phyloP scores from a whole-genome alignment of 1,139 yeast species.

The Protomyces gravidus region DNA sequence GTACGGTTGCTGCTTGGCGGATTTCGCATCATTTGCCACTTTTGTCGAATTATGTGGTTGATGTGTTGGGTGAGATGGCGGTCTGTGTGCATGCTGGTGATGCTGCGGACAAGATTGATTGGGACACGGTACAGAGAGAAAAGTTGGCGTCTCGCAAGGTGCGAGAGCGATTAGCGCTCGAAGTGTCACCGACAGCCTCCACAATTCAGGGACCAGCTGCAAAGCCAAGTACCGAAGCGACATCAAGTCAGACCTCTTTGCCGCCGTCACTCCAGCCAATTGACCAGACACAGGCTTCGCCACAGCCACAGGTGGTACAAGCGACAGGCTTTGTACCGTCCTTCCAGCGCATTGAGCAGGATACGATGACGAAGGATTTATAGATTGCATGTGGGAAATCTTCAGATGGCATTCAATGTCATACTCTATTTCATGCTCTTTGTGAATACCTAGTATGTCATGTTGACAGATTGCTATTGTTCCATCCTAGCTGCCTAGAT shows the following conservation, averaged over 20 bases:
- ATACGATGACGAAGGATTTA: background rate
- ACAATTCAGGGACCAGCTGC: background rate
- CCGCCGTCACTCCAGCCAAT: background rate
- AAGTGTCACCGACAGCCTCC: background rate
- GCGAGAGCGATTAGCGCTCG: background rate
- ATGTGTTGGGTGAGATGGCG: slow-evolving; percentile 54
- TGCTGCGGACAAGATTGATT: background rate
- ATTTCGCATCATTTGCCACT: slow-evolving; percentile 51
- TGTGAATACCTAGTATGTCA: too few relatives aligned
- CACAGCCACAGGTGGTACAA: background rate
- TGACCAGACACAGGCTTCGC: background rate
- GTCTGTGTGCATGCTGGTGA: background rate
- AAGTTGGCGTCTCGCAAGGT: background rate
- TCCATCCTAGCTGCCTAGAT: too few relatives aligned
- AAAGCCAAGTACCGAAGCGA: background rate
- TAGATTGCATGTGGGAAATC: too few relatives aligned
- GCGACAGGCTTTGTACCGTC: background rate
- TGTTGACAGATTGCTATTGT: too few relatives aligned
- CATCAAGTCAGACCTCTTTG: background rate
- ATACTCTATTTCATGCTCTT: too few relatives aligned
- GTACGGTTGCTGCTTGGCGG: slow-evolving; percentile 62
- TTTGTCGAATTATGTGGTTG: slow-evolving; percentile 58
- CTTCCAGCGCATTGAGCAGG: background rate
- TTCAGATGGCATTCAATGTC: too few relatives aligned
- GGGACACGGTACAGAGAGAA: background rate